Evolutionary conservation across 78 protist species (phyloP).

Genomic region (Planoprotostelium fungivorum): DNA sequence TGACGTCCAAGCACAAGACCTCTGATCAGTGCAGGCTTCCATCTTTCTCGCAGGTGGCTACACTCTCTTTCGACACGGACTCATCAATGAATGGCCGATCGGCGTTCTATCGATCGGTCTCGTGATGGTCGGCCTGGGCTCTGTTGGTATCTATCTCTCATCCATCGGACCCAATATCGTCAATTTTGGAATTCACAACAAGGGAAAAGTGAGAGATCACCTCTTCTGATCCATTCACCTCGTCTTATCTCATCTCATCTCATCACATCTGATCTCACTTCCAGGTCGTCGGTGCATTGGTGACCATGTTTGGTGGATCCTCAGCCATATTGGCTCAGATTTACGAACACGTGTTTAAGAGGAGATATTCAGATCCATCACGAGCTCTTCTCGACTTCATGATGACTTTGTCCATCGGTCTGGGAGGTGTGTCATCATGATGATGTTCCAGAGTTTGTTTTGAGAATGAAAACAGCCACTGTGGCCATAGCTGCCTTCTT

Average conservation of each 20-base stretch:
- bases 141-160: neutral
- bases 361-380: too few relatives aligned
- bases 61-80: neutral
- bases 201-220: neutral
- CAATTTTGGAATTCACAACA: neutral
- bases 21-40: neutral
- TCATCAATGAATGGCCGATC: neutral
- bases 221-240: too few relatives aligned
- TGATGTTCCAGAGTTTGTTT: too few relatives aligned
- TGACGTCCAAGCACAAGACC: neutral
- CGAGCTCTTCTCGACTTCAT: too few relatives aligned
- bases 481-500: too few relatives aligned
- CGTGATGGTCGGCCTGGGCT: neutral
- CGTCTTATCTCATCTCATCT: too few relatives aligned
- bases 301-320: neutral
- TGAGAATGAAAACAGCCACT: too few relatives aligned
- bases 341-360: too few relatives aligned
- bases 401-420: neutral
- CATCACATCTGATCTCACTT: too few relatives aligned
- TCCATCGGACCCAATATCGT: neutral
- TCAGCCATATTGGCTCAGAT: neutral
- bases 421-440: too few relatives aligned
- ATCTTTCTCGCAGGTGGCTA: neutral
- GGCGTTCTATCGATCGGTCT: neutral
- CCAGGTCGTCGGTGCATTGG: neutral